Conservation (phyloP, 106 monocot species). For the Dioscorea dumetorum region DNA sequence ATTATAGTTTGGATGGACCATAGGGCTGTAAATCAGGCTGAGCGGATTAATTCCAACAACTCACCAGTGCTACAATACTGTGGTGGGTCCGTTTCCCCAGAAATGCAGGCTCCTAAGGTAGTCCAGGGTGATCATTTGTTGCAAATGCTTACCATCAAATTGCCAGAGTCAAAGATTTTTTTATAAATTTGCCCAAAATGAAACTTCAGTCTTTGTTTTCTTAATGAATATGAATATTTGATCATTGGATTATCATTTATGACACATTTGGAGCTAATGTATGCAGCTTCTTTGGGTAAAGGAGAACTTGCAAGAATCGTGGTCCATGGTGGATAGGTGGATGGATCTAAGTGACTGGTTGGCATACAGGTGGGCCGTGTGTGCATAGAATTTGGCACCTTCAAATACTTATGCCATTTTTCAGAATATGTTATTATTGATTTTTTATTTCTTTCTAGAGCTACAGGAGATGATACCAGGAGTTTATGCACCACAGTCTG, state of each 20-base stretch:
- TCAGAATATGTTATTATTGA: neutral
- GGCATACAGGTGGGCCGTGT: slow-evolving; percentile 65
- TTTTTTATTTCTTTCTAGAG: slow-evolving; percentile 39
- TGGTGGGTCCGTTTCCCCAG: slow-evolving; percentile 86
- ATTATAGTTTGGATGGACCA: slow-evolving; percentile 98
- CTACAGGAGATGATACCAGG: slow-evolving; percentile 97
- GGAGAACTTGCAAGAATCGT: slow-evolving; percentile 95
- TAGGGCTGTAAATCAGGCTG: slow-evolving; percentile 89
- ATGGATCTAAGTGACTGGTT: slow-evolving; percentile 99
- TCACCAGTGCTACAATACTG: slow-evolving; percentile 87
- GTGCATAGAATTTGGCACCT: neutral
- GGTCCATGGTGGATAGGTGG: slow-evolving; percentile 93
- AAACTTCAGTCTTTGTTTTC: too few relatives aligned
- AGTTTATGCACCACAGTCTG: slow-evolving; percentile 96
- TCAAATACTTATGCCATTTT: too few relatives aligned
- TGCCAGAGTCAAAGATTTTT: too few relatives aligned
- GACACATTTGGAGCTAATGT: slow-evolving; percentile 1
- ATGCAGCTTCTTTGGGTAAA: slow-evolving; percentile 97
- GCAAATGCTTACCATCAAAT: too few relatives aligned
- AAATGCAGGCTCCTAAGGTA: slow-evolving; percentile 99
- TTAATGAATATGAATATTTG: neutral
- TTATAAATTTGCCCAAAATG: too few relatives aligned
- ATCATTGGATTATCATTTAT: neutral
- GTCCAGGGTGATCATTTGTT: too few relatives aligned
- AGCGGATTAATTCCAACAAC: slow-evolving; percentile 62